Base-by-base conservation (phyloP, 2,329 filamentous ascomycete genomes). In the Clonostachys solani region DNA sequence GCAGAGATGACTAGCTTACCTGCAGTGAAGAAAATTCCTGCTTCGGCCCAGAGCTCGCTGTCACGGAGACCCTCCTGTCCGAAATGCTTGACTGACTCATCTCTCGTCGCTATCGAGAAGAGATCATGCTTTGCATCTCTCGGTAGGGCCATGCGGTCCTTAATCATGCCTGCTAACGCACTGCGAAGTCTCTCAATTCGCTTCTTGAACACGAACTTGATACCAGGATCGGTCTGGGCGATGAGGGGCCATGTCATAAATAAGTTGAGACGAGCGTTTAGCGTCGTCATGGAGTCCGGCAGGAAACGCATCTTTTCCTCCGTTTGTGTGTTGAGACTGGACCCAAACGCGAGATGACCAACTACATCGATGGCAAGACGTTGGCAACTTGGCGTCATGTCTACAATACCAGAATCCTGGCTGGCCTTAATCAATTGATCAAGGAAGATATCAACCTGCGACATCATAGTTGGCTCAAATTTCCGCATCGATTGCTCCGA, bases 381-480 rank as follows among this genome's bases (percentile, higher is more conserved):
- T 7, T 41, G 33, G 33, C 23, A 15, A n/a, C 33, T 38, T 23
- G 46, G 34, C 6, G 47, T 33, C 15, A 44, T 36, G n/a, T 43
- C 38, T n/a, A 49, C n/a, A n/a, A n/a, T n/a, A n/a, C 17, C 34
- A 16, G 13, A 5, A 9, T 33, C n/a, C 33, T 42, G n/a, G 16
- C 47, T 40, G 18, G 44, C 35, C 16, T 46, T 12, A 15, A 43
- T 38, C 2, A 49, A n/a, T 12, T 33, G 6, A 33, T 46, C 17
- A 3, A 52, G 45, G 44, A 48, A 52, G 12, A 52, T 44, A 40
- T 52, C 36, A 5, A 50, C 38, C 37, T 52, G 17, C 18, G 41
- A 15, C 3, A 35, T 13, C 45, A 52, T 44, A 4, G 45, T 50
- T 2, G 50, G 47, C 38, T 52, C 50, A 19, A 50, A 52, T 7